A percentile compares a stretch with the other conserved stretches of the same genome.
Evolutionary conservation across 768 basidiomycete genomes (phyloP).

Genomic region (Mycena leptocephala): DNA sequence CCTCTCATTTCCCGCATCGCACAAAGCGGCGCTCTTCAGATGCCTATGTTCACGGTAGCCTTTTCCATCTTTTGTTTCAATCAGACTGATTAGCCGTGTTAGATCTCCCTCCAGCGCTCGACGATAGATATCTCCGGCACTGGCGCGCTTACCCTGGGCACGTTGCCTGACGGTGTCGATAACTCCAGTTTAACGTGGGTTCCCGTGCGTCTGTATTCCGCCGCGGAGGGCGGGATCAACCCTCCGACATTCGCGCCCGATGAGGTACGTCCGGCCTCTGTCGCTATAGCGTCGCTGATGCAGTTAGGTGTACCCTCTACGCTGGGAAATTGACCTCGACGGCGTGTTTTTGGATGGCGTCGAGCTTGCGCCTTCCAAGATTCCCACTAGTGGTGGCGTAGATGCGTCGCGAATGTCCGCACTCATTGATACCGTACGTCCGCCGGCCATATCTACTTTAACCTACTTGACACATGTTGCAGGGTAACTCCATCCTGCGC

Average conservation of each 20-base stretch:
- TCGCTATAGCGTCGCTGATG: background rate
- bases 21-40: conserved; percentile 57
- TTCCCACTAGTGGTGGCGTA: conserved; percentile 56
- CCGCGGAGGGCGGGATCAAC: conserved; percentile 68
- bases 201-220: conserved; percentile 71
- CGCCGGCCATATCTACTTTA: background rate
- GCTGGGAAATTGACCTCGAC: conserved; percentile 80
- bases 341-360: conserved; percentile 77
- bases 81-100: background rate
- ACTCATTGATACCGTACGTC: conserved; percentile 75
- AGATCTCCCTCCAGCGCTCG: conserved; percentile 72
- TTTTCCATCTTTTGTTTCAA: background rate
- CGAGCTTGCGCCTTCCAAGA: conserved; percentile 66
- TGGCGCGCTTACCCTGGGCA: conserved; percentile 76
- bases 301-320: conserved; percentile 53
- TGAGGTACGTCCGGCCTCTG: conserved; percentile 61
- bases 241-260: conserved; percentile 70
- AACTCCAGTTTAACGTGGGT: conserved; percentile 79
- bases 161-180: conserved; percentile 69
- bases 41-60: conserved; percentile 66
- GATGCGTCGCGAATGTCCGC: conserved; percentile 63
- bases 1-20: conserved; percentile 67
- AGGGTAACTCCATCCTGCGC: conserved; percentile 84
- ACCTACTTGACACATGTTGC: background rate
- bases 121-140: conserved; percentile 71